Conservation (phyloP, 2,329 filamentous ascomycete genomes). For the Colletotrichum coccodes region DNA sequence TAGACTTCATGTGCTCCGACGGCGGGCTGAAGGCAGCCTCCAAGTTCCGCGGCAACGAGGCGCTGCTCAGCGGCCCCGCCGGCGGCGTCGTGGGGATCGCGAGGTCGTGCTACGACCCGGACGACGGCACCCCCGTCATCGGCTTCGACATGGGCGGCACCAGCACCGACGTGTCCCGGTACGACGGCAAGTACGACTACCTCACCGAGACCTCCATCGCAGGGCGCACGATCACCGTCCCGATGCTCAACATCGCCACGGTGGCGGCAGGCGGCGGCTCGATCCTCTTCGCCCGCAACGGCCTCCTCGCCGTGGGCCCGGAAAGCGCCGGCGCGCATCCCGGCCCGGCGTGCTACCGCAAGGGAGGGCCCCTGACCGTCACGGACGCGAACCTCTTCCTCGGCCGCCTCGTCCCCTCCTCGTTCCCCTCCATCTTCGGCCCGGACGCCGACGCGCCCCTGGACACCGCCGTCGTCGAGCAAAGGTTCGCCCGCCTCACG, state of each 20-base stretch:
- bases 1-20: constrained; percentile 74
- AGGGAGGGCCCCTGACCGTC: constrained; percentile 76
- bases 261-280: constrained; percentile 65
- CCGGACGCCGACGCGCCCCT: constrained; percentile 69
- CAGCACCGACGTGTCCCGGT: constrained; percentile 77
- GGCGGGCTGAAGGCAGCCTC: constrained; percentile 59
- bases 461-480: constrained; percentile 49
- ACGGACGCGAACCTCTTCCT: constrained; percentile 79
- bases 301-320: constrained; percentile 77
- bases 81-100: constrained; percentile 80
- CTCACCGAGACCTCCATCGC: constrained; percentile 79
- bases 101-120: constrained; percentile 72
- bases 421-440: constrained; percentile 78
- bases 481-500: constrained; percentile 54
- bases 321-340: constrained; percentile 79
- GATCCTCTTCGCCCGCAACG: constrained; percentile 73
- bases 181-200: constrained; percentile 76
- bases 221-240: constrained; percentile 76
- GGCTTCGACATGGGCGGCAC: constrained; percentile 66
- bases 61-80: constrained; percentile 75
- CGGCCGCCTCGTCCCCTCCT: constrained; percentile 68
- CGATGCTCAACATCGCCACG: constrained; percentile 80
- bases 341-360: constrained; percentile 77
- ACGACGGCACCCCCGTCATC: constrained; percentile 72
- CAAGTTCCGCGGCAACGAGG: constrained; percentile 71